Base-by-base conservation (phyloP, 192 early-diverging fungal genomes). In the Coemansia sp. region DNA sequence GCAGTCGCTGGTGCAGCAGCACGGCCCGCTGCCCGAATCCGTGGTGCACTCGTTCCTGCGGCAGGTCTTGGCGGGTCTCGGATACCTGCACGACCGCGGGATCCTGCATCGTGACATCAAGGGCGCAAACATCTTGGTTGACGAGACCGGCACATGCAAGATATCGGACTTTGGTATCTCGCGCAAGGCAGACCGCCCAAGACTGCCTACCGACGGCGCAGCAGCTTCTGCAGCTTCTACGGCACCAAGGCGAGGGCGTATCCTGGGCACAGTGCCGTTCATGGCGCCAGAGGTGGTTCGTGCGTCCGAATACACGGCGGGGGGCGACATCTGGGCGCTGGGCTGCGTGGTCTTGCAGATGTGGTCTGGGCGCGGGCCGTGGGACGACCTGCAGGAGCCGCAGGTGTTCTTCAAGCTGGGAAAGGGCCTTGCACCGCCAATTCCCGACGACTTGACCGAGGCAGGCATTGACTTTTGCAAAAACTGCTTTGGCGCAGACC, bases 141-240 rank as follows among this genome's bases (percentile, higher is more conserved):
- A 92, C 66, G 85, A 92, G 42, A 80, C 87, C n/a, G 92, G 92
- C 28, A 85, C 91, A 7, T 94, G 93, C 59, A 98, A 98, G 79
- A 98, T 98, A 29, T 92, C 92, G 16, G 96, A 98, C 73, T 98
- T 98, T 86, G 96, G 96, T 15, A 90, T 97, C 18, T 96, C 95
- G 31, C 95, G 94, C 64, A 83, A 88, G 64, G 91, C 85, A 59
- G 68, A 80, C 46, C 61, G 57, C 46, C 46, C 61, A 43, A 48
- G 59, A 12, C 20, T 58, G 42, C 61, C 53, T 37, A 37, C 12
- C 7, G 35, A 37, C 35, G 35, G 35, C 35, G 35, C n/a, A 48
- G 57, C 63, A 40, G 56, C 31, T 16, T 33, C 18, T 16, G 26
- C 29, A 39, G 39, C 37, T 69, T 70, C 75, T 67, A 72, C 31